Conservation (phyloP, 805 yeast species). For the Dipodascopsis uninucleata region DNA sequence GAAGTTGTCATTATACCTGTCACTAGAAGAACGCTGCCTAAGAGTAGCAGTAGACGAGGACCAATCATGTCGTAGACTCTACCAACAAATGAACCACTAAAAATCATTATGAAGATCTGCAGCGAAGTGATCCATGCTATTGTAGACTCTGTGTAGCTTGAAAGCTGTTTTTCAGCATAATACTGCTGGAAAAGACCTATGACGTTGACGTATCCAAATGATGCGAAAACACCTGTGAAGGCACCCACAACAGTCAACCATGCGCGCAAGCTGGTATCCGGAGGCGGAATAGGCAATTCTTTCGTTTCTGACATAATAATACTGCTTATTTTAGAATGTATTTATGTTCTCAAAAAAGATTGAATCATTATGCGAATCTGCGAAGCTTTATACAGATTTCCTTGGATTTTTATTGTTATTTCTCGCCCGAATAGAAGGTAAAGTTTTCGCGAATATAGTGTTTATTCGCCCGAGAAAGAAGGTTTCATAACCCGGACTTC, state of each 20-base stretch:
- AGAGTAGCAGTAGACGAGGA: slow-evolving; percentile 27
- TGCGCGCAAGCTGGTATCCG: slow-evolving; percentile 55
- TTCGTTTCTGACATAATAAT: too few relatives aligned
- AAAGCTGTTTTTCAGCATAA: slow-evolving; percentile 28
- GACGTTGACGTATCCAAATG: slow-evolving; percentile 50
- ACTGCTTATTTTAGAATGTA: too few relatives aligned
- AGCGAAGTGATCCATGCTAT: slow-evolving; percentile 37
- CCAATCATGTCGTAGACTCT: slow-evolving; percentile 33
- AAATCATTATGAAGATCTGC: slow-evolving; percentile 31
- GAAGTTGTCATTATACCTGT: slow-evolving; percentile 35
- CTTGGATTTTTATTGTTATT: too few relatives aligned
- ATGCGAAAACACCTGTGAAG: slow-evolving; percentile 51
- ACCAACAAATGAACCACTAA: slow-evolving; percentile 32
- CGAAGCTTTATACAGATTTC: too few relatives aligned
- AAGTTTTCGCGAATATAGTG: too few relatives aligned
- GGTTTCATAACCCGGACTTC: too few relatives aligned
- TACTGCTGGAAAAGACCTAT: slow-evolving; percentile 33
- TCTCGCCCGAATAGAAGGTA: too few relatives aligned
- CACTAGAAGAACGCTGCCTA: slow-evolving; percentile 27
- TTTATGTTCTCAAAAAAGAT: too few relatives aligned
- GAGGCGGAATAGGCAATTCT: too few relatives aligned
- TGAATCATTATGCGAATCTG: too few relatives aligned
- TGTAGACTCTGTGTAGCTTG: slow-evolving; percentile 28
- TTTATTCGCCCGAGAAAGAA: too few relatives aligned
- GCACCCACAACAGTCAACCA: slow-evolving; percentile 52